Base-by-base conservation (phyloP, 2,329 filamentous ascomycete species). In the Periconia digitata region DNA sequence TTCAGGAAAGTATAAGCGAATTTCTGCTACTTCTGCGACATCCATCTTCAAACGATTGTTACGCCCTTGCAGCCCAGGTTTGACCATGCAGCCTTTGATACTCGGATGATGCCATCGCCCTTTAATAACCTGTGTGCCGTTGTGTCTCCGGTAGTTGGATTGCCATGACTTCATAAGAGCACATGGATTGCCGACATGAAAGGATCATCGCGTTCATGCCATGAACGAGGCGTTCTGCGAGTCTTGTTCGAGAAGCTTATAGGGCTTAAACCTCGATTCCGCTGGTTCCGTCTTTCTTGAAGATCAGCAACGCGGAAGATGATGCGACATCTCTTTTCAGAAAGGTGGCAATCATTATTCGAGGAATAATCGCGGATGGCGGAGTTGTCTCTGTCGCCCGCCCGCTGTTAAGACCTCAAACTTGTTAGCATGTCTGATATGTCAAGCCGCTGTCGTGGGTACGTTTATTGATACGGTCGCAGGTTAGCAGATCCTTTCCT, bases 51-150 rank as follows among this genome's bases (percentile, higher is more conserved):
- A 16, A 41, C 45, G 40, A 27, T 39, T 40, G 61, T 61, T 45
- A 40, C 53, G 49, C 32, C 37, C 34, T 38, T 40, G 42, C 42
- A 37, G 40, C 27, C 44, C 23, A 27, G 23, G 58, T 57, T 55
- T 62, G 50, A 58, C 44, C 32, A 41, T 23, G 22, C 35, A 35
- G 46, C 35, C 29, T 32, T 32, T 64, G 61, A 62, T 50, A 63
- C 59, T 40, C 41, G 46, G 40, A 46, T 61, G 53, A 55, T 39
- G 53, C 49, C 32, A 46, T 46, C 39, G 35, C n/a, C n/a, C n/a
- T n/a, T n/a, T n/a, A n/a, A 50, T 35, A 43, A 36, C 40, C 38
- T 17, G 39, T 35, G 27, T n/a, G n/a, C n/a, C n/a, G n/a, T n/a
- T n/a, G n/a, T n/a, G n/a, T n/a, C n/a, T n/a, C n/a, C n/a, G n/a